phyloP scores from a whole-genome alignment of 208 protist species.

The Acanthamoeba lenticulata region DNA sequence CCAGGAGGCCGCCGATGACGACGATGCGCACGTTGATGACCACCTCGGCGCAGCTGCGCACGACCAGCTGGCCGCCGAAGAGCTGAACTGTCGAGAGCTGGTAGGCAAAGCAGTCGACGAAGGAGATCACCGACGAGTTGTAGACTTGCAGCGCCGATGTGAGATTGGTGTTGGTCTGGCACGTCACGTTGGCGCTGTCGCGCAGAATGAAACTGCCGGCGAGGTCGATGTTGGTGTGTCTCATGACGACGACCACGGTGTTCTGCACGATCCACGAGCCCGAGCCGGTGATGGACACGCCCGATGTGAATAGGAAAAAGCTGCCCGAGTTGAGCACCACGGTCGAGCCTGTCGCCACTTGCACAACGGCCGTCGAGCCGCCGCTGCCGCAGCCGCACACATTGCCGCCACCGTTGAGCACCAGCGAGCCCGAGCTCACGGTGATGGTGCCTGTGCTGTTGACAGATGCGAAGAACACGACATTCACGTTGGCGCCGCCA shows the following conservation, averaged over 20 bases:
- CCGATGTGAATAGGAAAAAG: neutral
- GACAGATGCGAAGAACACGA: neutral
- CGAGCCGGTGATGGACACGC: neutral
- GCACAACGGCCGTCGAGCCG: neutral
- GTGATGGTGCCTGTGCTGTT: neutral
- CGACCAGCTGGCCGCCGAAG: neutral
- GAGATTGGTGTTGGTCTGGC: constrained; percentile 1
- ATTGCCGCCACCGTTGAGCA: neutral
- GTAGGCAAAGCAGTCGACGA: constrained; percentile 16
- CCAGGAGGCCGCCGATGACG: neutral
- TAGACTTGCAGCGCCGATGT: neutral
- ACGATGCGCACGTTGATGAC: neutral
- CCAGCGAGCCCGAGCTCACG: neutral
- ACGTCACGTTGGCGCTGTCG: constrained; percentile 48
- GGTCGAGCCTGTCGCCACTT: neutral
- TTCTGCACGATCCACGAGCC: neutral
- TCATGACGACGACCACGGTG: neutral
- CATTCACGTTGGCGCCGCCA: no score
- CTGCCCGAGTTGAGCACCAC: neutral
- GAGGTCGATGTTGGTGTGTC: neutral
- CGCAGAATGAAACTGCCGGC: neutral
- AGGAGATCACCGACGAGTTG: neutral
- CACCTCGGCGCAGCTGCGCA: neutral
- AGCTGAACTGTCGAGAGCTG: neutral
- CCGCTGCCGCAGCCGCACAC: neutral